Evolutionary conservation across 108 stramenopile species (phyloP).

Genomic region (Cylindrotheca closterium): DNA sequence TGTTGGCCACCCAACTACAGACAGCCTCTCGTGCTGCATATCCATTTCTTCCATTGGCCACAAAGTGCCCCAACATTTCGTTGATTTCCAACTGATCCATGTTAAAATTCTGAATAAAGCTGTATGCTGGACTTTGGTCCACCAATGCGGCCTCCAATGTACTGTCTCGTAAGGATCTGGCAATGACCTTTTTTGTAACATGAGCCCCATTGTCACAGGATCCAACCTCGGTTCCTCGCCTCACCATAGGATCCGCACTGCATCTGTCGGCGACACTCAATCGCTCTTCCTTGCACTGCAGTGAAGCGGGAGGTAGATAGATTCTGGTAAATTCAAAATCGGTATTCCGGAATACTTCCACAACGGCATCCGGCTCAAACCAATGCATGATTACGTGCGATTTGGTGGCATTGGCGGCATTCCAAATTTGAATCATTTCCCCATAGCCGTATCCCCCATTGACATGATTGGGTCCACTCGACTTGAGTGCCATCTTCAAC

Average conservation of each 20-base stretch:
- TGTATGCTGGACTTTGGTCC: constrained; percentile 7
- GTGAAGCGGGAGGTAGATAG: constrained; percentile 19
- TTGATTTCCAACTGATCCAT: constrained; percentile 9
- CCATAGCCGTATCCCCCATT: constrained; percentile 32
- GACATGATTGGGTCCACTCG: constrained; percentile 10
- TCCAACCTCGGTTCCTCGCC: not conserved
- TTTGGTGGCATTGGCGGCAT: constrained; percentile 42
- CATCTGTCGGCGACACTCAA: constrained; percentile 7
- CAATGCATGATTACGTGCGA: constrained; percentile 31
- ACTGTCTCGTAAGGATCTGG: not conserved
- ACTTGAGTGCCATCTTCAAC: constrained; percentile 15
- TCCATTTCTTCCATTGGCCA: not conserved
- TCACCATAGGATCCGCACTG: not conserved
- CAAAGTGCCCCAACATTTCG: constrained; percentile 7
- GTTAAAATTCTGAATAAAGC: not conserved
- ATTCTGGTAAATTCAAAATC: constrained; percentile 29
- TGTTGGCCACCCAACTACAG: constrained; percentile 15
- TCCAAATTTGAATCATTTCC: constrained; percentile 22
- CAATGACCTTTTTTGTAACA: constrained; percentile 11
- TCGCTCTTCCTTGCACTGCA: constrained; percentile 19
- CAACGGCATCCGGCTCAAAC: constrained; percentile 34
- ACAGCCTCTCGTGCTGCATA: constrained; percentile 17
- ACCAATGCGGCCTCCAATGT: not conserved
- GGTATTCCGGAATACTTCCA: constrained; percentile 14
- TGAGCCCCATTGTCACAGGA: constrained; percentile 18